Base-by-base conservation (phyloP, 345 rosid species). In the Clarkia xantiana region DNA sequence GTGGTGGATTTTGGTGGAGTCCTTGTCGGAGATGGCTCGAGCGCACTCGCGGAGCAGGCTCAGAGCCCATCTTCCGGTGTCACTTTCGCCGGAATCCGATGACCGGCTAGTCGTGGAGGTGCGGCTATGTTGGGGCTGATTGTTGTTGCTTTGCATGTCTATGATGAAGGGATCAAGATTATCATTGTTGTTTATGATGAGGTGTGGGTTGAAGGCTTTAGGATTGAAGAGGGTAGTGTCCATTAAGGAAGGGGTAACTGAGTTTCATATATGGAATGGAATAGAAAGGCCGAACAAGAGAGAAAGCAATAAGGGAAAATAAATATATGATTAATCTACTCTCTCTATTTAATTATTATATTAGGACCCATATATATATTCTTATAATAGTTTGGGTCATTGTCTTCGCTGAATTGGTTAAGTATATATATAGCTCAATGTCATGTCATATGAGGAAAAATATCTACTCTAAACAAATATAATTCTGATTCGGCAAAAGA, bases 21-120 rank as follows among this genome's bases (percentile, higher is more conserved):
- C 84, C 58, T 79, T 79, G 41, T 77, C 81, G 25, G 80, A 75
- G 65, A 82, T 73, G 19, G 93, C 93, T 62, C 71, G 62, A 10
- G 86, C 87, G 29, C 93, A 79, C 68, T 82, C 86, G 34, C 39
- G 67, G 11, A 82, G 84, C 45, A 82, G 80, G 55, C 64, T 62
- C 11, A 77, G 60, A 12, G 82, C 84, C 93, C 86, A 82, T 61
- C 65, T 75, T 55, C 57, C 36, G 11, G 54, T 40, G 20, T 58
- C 67, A 1, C 52, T 44, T 59, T 69, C 69, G n/a, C 56, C 70
- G 34, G 76, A 68, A 38, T 75, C 81, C 14, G 77, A 71, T 18
- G 84, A 73, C 1, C 69, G 69, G 67, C 77, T 75, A 0, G 71
- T 78, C 0, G 81, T 53, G 4, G 57, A 59, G 6, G 84, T 67